These are phyloP conservation scores for Hygrocybe punicea DNA, from an alignment of 768 basidiomycete species.

Conservation along the genomic window DNA sequence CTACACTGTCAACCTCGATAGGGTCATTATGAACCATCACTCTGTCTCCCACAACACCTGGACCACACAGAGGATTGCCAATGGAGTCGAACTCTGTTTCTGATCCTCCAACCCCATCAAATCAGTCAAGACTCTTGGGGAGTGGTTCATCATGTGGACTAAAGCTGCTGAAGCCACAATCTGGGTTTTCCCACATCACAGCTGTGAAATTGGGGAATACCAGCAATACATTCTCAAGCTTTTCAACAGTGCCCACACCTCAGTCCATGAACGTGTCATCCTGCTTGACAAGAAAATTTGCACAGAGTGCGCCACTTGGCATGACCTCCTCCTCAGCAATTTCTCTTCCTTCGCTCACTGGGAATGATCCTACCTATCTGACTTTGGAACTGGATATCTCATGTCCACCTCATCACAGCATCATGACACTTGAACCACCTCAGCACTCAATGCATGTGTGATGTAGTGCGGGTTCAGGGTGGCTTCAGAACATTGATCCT, in stretches of 20 bases:
- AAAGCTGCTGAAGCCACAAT: background rate
- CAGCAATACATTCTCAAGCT: background rate
- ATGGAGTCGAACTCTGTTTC: conserved; percentile 12
- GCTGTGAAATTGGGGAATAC: background rate
- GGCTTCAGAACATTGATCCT: too few species aligned
- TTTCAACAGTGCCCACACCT: background rate
- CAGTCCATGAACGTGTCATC: background rate
- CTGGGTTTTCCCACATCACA: background rate
- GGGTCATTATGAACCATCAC: too few species aligned
- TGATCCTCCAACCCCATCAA: conserved; percentile 3
- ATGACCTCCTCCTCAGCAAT: background rate
- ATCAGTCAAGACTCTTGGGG: background rate
- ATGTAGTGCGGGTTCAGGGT: too few species aligned
- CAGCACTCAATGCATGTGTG: too few species aligned
- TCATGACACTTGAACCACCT: too few species aligned
- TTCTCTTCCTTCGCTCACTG: background rate
- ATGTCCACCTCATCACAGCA: too few species aligned
- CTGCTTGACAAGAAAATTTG: background rate
- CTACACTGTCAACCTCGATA: too few species aligned
- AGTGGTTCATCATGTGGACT: background rate
- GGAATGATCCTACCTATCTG: too few species aligned
- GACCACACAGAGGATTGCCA: conserved; percentile 6
- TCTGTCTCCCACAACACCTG: too few species aligned
- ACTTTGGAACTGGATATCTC: background rate
- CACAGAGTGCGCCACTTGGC: background rate